phyloP scores from a whole-genome alignment of 2,329 filamentous ascomycete genomes.

The Xylariales sp. region DNA sequence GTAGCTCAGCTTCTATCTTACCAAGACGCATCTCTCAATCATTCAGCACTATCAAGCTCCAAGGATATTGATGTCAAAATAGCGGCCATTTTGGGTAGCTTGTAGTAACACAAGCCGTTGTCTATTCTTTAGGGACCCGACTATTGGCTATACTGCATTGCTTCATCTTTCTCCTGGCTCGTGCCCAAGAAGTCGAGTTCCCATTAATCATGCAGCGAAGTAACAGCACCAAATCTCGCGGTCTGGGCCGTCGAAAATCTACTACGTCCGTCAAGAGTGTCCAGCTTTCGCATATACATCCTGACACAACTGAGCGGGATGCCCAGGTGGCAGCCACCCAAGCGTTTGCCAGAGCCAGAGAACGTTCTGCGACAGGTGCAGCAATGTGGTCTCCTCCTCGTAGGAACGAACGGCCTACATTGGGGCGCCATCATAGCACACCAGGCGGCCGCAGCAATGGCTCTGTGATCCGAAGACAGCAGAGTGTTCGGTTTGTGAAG shows the following conservation, averaged over 20 bases:
- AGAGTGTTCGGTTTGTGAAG: constrained; percentile 52
- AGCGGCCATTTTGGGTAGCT: too few relatives aligned
- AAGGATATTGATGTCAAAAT: too few relatives aligned
- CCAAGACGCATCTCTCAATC: too few relatives aligned
- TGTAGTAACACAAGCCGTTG: too few relatives aligned
- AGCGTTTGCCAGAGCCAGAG: constrained; percentile 52
- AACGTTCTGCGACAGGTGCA: constrained; percentile 31
- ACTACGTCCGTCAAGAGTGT: constrained; percentile 43
- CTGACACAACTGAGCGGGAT: constrained; percentile 47
- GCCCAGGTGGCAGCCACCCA: constrained; percentile 58
- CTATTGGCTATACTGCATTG: too few relatives aligned
- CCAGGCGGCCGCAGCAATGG: constrained; percentile 15
- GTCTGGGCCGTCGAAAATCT: constrained; percentile 49
- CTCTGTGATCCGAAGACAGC: constrained; percentile 34
- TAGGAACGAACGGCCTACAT: constrained; percentile 12
- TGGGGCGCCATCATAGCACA: constrained; percentile 13
- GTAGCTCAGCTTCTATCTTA: too few relatives aligned
- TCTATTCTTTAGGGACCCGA: too few relatives aligned
- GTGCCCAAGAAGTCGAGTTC: too few relatives aligned
- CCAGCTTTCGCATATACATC: constrained; percentile 44
- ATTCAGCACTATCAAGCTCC: too few relatives aligned
- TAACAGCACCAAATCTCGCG: constrained; percentile 42
- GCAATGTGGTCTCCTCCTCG: constrained; percentile 29
- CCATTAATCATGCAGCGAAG: constrained; percentile 50
- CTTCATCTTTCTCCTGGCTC: too few relatives aligned